These are phyloP conservation scores for Aspergillus carlsbadensis DNA, from an alignment of 495 filamentous ascomycete species.

Conservation along the genomic window DNA sequence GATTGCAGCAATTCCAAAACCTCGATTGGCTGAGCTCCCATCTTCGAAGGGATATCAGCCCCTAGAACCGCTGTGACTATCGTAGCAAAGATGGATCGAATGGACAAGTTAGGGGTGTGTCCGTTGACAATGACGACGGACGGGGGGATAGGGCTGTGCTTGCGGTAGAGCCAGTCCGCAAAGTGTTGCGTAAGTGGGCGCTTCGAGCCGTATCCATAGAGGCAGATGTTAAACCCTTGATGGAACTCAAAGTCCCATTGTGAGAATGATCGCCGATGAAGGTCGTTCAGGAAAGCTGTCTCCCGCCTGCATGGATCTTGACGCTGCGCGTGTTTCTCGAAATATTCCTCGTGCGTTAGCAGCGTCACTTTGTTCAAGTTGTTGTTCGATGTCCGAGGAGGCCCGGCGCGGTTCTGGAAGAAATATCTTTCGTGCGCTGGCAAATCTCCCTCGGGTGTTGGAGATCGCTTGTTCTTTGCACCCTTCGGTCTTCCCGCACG, in stretches of 20 bases:
- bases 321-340: constrained; percentile 64
- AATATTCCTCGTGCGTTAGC: constrained; percentile 90
- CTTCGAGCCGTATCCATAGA: constrained; percentile 93
- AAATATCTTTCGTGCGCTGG: constrained; percentile 91
- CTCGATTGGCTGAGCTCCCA: constrained; percentile 63
- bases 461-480: constrained; percentile 64
- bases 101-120: constrained; percentile 71
- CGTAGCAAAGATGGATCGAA: constrained; percentile 76
- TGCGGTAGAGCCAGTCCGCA: constrained; percentile 66
- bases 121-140: constrained; percentile 87
- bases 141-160: constrained; percentile 37
- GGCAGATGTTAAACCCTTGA: constrained; percentile 84
- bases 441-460: constrained; percentile 75
- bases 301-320: constrained; percentile 71
- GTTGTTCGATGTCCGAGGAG: constrained; percentile 80
- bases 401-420: constrained; percentile 81
- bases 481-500: constrained; percentile 59
- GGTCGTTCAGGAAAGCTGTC: constrained; percentile 64
- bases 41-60: constrained; percentile 49
- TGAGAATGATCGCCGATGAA: constrained; percentile 78
- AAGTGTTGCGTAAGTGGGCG: constrained; percentile 72
- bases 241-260: constrained; percentile 93
- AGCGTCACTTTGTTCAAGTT: constrained; percentile 72
- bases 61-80: constrained; percentile 66
- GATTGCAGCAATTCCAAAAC: constrained; percentile 62